A percentile compares a stretch with the other conserved stretches of the same genome.
Conservation (phyloP, 108 stramenopile species). For the Nitzschia putrida region DNA sequence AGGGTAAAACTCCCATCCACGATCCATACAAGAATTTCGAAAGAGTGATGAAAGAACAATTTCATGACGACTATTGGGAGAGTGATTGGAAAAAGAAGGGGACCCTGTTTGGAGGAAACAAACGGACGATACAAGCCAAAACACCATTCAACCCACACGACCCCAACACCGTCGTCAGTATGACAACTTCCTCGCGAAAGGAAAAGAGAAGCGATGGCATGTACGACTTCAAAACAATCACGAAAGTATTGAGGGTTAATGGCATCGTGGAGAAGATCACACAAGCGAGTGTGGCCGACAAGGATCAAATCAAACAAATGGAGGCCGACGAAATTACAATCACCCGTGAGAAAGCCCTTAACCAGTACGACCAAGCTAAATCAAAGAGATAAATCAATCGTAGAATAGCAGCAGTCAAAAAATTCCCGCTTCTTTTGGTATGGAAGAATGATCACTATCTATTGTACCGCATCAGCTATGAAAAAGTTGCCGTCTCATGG, state of each 20-base stretch:
- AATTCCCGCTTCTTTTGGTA: too few species aligned
- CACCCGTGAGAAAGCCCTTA: conserved; percentile 1
- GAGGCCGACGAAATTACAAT: conserved; percentile 2
- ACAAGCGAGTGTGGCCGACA: conserved; percentile 11
- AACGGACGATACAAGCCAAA: conserved; percentile 2
- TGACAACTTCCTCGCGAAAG: conserved; percentile 11
- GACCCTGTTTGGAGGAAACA: background rate
- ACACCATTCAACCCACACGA: conserved; percentile 4
- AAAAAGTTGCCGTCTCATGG: too few species aligned
- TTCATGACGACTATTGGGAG: conserved; percentile 14
- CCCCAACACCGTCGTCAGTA: conserved; percentile 6
- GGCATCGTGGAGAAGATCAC: conserved; percentile 8
- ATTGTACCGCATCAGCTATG: too few species aligned
- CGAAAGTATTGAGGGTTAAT: conserved; percentile 11
- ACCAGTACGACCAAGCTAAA: background rate
- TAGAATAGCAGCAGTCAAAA: too few species aligned
- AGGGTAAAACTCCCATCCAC: conserved; percentile 1
- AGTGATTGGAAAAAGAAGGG: conserved; percentile 6
- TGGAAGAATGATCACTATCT: too few species aligned
- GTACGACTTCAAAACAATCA: conserved; percentile 16
- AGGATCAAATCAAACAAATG: conserved; percentile 18
- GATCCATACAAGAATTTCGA: conserved; percentile 1
- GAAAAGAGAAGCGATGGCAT: conserved; percentile 10
- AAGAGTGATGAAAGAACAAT: conserved; percentile 8
- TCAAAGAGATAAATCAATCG: background rate